phyloP scores from a whole-genome alignment of 225 moss, liverwort and hornwort genomes.

The Asterella californica region DNA sequence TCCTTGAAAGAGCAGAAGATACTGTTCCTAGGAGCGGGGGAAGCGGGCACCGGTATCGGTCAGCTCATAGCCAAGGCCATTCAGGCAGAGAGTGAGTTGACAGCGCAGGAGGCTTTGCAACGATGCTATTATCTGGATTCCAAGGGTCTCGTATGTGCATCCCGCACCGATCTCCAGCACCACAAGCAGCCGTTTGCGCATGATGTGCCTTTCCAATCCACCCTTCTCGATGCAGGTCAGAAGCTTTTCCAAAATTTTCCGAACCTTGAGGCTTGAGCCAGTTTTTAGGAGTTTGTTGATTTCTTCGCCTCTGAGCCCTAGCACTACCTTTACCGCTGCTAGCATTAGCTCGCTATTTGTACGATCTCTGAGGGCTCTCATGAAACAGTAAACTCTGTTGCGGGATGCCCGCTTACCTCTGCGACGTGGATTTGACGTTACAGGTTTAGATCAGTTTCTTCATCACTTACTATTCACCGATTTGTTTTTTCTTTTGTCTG shows the following conservation, averaged over 20 bases:
- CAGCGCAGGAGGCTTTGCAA: conserved; percentile 30
- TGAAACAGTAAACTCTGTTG: neutral
- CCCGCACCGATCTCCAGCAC: conserved; percentile 42
- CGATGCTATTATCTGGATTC: conserved; percentile 47
- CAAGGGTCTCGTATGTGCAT: conserved; percentile 46
- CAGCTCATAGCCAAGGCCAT: conserved; percentile 48
- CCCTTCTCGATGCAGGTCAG: conserved; percentile 44
- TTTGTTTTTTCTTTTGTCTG: neutral
- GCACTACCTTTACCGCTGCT: neutral
- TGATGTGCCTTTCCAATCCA: conserved; percentile 44
- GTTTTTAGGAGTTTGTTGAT: neutral
- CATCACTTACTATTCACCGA: neutral
- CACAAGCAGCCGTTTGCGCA: conserved; percentile 53
- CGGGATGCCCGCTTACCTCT: neutral
- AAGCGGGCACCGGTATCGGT: conserved; percentile 62
- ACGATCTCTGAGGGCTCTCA: too few species aligned
- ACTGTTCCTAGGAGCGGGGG: conserved; percentile 87
- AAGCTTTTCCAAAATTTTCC: too few species aligned
- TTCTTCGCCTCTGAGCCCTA: neutral
- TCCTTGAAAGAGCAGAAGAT: conserved; percentile 72
- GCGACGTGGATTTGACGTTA: neutral
- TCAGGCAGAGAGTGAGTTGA: conserved; percentile 20
- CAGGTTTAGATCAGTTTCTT: neutral
- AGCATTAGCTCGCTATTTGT: conserved; percentile 5
- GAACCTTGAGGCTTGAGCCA: too few species aligned